A percentile compares a stretch with the other conserved stretches of the same genome.
These are phyloP conservation scores for Colletotrichum musicola DNA, from an alignment of 2,329 filamentous ascomycete species.

Conservation along the genomic window DNA sequence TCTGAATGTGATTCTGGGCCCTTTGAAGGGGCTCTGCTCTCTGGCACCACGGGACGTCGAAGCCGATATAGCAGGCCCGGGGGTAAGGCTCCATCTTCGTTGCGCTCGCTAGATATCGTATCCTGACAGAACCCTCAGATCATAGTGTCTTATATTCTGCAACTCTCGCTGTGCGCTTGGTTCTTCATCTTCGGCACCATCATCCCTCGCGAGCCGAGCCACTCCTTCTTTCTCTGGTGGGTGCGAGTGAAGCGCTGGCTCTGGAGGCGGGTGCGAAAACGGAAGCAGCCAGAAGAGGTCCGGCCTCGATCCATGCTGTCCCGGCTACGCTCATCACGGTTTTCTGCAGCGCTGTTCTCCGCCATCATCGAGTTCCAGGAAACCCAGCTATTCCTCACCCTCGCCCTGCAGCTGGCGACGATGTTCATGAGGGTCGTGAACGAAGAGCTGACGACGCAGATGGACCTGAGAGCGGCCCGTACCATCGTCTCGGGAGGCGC, in stretches of 20 bases:
- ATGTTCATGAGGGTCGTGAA: conserved; percentile 39
- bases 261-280: not conserved
- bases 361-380: conserved; percentile 41
- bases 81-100: no score
- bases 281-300: no score
- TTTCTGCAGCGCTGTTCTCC: conserved; percentile 12
- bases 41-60: not conserved
- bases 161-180: not conserved
- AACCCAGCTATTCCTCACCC: conserved; percentile 43
- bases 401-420: conserved; percentile 43
- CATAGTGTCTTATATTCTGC: conserved; percentile 8
- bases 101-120: no score
- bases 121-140: not conserved
- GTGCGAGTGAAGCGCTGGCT: not conserved
- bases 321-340: not conserved
- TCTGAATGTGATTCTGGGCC: not conserved
- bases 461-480: conserved; percentile 28
- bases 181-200: conserved; percentile 3
- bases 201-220: not conserved
- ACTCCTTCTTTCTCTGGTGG: not conserved
- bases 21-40: not conserved
- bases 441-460: conserved; percentile 1
- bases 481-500: conserved; percentile 29
- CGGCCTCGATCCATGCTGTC: no score
- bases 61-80: conserved; percentile 6